Base-by-base conservation (phyloP, 768 basidiomycete species). In the Hypsizygus marmoreus region DNA sequence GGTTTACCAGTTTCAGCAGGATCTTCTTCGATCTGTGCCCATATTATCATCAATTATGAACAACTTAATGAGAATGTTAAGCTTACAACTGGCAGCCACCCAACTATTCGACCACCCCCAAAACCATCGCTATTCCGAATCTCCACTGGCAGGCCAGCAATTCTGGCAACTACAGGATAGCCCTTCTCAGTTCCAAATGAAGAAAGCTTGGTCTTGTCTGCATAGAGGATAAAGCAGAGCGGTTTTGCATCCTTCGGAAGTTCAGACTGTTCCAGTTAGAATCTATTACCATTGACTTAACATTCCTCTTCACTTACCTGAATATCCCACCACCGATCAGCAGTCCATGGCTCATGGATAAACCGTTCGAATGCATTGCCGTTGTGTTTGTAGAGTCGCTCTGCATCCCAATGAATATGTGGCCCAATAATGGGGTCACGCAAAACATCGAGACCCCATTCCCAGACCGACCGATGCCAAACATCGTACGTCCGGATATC, bases 191-290 rank as follows among this genome's bases (percentile, higher is more conserved):
- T 64, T 0, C 68, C 65, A 58, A 71, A 73, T 2, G 64, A 60
- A 0, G 66, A 73, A 0, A 73, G 45, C 14, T 66, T 63, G 9
- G 65, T 59, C 33, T 72, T 73, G 43, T 74, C 70, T 7, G 71
- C 65, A 56, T 71, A 74, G 0, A 73, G 16, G 31, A 72, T 66
- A 16, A 63, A 58, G 6, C 56, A 40, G 8, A 70, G 43, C 1
- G 61, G 58, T 36, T 36, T 14, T 20, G n/a, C n/a, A n/a, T n/a
- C n/a, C n/a, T n/a, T n/a, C n/a, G n/a, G n/a, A n/a, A n/a, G n/a
- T n/a, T n/a, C n/a, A n/a, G n/a, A n/a, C n/a, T n/a, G n/a, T n/a
- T n/a, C n/a, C n/a, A n/a, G n/a, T n/a, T n/a, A n/a, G n/a, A n/a
- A n/a, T n/a, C n/a, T n/a, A n/a, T n/a, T n/a, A n/a, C n/a, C n/a